Base-by-base conservation (phyloP, 306 rosid species). In the Cicer arietinum region DNA sequence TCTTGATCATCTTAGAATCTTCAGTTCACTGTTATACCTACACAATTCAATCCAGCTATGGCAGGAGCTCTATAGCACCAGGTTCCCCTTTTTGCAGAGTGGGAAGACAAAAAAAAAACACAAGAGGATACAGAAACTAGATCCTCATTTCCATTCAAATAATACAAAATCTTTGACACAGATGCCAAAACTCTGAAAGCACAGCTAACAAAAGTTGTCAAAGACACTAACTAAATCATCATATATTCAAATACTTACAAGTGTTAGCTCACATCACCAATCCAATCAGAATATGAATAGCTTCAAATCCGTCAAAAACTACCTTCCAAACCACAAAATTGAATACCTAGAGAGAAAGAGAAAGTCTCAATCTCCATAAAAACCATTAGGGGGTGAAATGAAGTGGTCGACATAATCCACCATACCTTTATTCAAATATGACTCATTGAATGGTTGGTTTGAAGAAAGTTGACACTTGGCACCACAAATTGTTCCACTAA, bases 101-200 rank as follows among this genome's bases (percentile, higher is more conserved):
- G 78, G 68, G 74, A 63, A 72, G 69, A 45, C 56, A 58, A 9
- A 1, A 53, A 60, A 71, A 77, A 79, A 65, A 74, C 45, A 47
- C 76, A 69, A 57, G 76, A 47, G 7, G 63, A 65, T 53, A 51
- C 18, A 30, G 51, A 84, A 80, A 58, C 41, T 12, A 52, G 47
- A 79, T 45, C 40, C 76, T 65, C 77, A 71, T 84, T 52, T 84
- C 75, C 84, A 82, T 80, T 88, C 83, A 79, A 77, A 87, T 82
- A 83, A 72, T 73, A 59, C 79, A 82, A 78, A 81, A 77, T 76
- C 85, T 77, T 83, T 44, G 77, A 74, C 84, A 89, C 89, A 85
- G 37, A 85, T 85, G 80, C 82, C 80, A 91, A 88, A 82, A 76
- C 89, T 78, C 80, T 65, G 45, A 64, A 78, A 70, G 81, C 81